Percentiles rank a stretch among this genome's conserved stretches.
These are phyloP conservation scores for Prunus davidiana DNA, from an alignment of 306 rosid species.

Conservation along the genomic window DNA sequence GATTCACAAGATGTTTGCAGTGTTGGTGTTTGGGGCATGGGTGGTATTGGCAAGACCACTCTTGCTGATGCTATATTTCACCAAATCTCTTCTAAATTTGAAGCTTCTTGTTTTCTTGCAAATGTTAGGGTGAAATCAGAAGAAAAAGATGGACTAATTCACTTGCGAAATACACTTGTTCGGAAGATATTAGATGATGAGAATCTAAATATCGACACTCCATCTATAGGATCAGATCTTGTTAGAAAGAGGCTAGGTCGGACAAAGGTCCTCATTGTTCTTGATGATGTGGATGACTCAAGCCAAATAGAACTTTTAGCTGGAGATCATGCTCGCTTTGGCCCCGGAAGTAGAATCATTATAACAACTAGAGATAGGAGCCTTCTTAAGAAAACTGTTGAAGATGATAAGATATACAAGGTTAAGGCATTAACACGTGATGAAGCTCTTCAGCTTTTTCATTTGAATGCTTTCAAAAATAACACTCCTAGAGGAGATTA, in stretches of 20 bases:
- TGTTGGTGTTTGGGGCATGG: too few relatives aligned
- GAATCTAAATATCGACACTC: background rate
- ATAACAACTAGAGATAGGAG: background rate
- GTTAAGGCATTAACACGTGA: constrained; percentile 4
- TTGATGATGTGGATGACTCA: constrained; percentile 16
- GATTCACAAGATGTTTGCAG: too few relatives aligned
- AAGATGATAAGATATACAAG: background rate
- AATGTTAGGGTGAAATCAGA: background rate
- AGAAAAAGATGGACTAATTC: background rate
- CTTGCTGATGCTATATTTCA: too few relatives aligned
- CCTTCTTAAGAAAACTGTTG: background rate
- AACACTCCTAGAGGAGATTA: background rate
- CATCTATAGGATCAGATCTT: background rate
- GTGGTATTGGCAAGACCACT: too few relatives aligned
- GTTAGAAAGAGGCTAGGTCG: background rate
- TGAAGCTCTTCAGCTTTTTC: constrained; percentile 17
- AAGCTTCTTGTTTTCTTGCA: background rate
- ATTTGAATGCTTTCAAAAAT: background rate
- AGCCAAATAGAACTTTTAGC: constrained; percentile 4
- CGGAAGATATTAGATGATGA: background rate
- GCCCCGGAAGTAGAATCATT: background rate
- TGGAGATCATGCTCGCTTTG: background rate
- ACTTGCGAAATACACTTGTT: constrained; percentile 4
- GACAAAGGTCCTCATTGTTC: background rate
- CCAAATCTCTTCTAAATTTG: too few relatives aligned